Evolutionary conservation across 805 yeast species (phyloP).

Genomic region (Candida rishiriensis): DNA sequence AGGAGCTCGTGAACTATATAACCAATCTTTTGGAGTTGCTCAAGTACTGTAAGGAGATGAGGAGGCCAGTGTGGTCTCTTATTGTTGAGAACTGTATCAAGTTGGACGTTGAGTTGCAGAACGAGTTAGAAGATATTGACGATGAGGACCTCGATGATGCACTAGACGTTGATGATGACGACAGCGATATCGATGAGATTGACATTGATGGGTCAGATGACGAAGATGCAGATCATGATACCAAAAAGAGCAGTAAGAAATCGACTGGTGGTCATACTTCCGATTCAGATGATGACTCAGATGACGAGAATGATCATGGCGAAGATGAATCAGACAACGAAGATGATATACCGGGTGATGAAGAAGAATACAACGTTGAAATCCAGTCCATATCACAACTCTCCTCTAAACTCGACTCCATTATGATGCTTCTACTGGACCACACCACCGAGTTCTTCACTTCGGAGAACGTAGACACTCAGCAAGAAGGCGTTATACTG

Average conservation of each 20-base stretch:
- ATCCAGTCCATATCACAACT: constrained; percentile 47
- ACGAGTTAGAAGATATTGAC: constrained; percentile 79
- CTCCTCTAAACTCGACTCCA: constrained; percentile 66
- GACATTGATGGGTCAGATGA: constrained; percentile 26
- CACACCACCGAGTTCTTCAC: constrained; percentile 47
- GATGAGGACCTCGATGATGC: constrained; percentile 60
- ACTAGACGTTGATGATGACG: constrained; percentile 29
- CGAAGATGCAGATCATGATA: constrained; percentile 29
- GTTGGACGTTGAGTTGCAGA: constrained; percentile 88
- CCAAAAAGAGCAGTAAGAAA: too few species aligned
- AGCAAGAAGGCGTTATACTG: constrained; percentile 50
- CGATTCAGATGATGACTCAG: constrained; percentile 25
- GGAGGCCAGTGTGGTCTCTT: constrained; percentile 72
- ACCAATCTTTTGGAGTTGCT: constrained; percentile 56
- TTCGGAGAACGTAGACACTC: constrained; percentile 39
- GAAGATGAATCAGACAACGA: constrained; percentile 31
- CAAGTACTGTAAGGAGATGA: constrained; percentile 72
- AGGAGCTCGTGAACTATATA: constrained; percentile 57
- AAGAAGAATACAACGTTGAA: constrained; percentile 44
- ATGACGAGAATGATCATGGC: constrained; percentile 27
- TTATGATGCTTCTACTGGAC: constrained; percentile 54
- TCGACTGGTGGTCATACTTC: constrained; percentile 7
- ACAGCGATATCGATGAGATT: constrained; percentile 14
- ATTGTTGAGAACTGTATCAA: constrained; percentile 77
- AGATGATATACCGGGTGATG: constrained; percentile 31